Evolutionary conservation across 2,329 filamentous ascomycete genomes (phyloP).

Genomic region (Coniochaeta prunicola): DNA sequence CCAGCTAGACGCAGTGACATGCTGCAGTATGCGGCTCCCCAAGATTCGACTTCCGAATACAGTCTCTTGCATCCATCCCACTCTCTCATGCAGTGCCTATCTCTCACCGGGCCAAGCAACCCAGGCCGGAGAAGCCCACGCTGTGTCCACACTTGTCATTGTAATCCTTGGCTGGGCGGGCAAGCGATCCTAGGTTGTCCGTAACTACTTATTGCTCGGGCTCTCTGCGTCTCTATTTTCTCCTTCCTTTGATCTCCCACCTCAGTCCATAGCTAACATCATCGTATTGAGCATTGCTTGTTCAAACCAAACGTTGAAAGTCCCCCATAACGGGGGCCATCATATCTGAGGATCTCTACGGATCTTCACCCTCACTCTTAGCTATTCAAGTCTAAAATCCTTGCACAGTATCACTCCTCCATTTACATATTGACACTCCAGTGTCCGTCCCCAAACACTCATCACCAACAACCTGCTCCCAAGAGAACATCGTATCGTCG

Average conservation of each 20-base stretch:
- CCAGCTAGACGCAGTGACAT: not conserved
- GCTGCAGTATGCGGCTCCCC: conserved; percentile 3
- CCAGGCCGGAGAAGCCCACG: not conserved
- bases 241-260: not conserved
- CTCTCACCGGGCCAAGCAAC: not conserved
- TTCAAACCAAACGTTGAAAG: conserved; percentile 4
- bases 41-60: not conserved
- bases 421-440: not conserved
- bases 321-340: conserved; percentile 15
- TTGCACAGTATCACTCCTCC: not conserved
- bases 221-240: not conserved
- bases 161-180: not conserved
- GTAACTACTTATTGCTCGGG: not conserved
- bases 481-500: not conserved
- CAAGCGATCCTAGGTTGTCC: not conserved
- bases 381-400: not conserved
- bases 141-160: not conserved
- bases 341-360: not conserved
- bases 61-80: conserved; percentile 5
- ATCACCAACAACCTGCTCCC: not conserved
- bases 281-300: not conserved
- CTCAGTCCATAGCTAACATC: not conserved
- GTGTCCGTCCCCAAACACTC: not conserved
- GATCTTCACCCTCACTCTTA: not conserved
- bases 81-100: conserved; percentile 1